Conservation (phyloP, 2,329 filamentous ascomycete species). For the Elsinoe fawcettii region DNA sequence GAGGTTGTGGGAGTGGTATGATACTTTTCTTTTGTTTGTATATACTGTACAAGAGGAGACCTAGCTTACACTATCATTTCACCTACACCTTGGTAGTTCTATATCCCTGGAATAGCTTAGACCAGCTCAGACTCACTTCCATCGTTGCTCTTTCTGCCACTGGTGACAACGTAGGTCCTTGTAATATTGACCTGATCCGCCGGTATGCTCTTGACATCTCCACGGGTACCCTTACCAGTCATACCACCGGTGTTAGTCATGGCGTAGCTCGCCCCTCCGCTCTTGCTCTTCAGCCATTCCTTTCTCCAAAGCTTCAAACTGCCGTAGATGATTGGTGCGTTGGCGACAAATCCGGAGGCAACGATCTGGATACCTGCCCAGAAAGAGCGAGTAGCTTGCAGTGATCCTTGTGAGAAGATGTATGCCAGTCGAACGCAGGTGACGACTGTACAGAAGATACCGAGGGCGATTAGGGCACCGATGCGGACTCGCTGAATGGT, state of each 20-base stretch:
- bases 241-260: not conserved
- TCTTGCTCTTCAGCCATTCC: not conserved
- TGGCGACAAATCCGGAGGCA: conserved; percentile 4
- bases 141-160: not conserved
- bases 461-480: conserved; percentile 8
- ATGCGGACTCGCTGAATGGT: conserved; percentile 9
- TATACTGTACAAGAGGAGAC: not conserved
- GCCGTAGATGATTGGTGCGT: conserved; percentile 10
- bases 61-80: not conserved
- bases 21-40: not conserved
- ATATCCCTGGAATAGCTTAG: too few species aligned
- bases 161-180: not conserved
- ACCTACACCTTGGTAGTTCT: not conserved
- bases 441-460: conserved; percentile 11
- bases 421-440: conserved; percentile 9
- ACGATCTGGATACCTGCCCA: conserved; percentile 10
- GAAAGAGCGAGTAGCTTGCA: conserved; percentile 1
- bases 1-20: not conserved
- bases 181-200: conserved; percentile 8
- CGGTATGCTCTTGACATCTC: not conserved
- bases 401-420: conserved; percentile 7
- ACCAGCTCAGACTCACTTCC: conserved; percentile 2
- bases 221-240: not conserved
- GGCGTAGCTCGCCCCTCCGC: not conserved
- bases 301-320: conserved; percentile 11